Conservation (phyloP, 2,329 filamentous ascomycete species). For the Aspergillus aculeatus region DNA sequence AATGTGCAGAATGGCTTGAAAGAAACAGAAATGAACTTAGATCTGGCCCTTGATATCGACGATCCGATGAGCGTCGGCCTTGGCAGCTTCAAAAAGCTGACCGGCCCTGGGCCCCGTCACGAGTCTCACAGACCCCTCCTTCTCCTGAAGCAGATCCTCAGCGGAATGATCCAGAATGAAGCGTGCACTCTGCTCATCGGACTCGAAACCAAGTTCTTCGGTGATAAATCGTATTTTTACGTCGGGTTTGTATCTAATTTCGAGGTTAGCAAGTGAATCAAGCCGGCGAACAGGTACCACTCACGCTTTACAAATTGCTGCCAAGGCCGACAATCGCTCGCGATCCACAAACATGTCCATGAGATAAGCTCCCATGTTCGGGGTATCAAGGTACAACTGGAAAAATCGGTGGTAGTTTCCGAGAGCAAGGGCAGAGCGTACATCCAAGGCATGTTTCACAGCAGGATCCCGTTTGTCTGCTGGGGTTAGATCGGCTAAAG, state of each 20-base stretch:
- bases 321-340: conserved; percentile 85
- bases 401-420: conserved; percentile 99
- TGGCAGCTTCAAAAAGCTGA: conserved; percentile 70
- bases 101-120: conserved; percentile 71
- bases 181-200: conserved; percentile 82
- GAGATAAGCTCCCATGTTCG: conserved; percentile 95
- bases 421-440: conserved; percentile 85
- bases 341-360: conserved; percentile 99
- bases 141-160: conserved; percentile 73
- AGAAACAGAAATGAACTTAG: conserved; percentile 24
- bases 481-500: conserved; percentile 96
- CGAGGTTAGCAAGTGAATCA: conserved; percentile 47
- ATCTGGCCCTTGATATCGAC: conserved; percentile 99
- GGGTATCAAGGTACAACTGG: conserved; percentile 88
- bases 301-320: conserved; percentile 92
- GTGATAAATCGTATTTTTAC: conserved; percentile 88
- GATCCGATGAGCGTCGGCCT: conserved; percentile 71
- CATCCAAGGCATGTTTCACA: conserved; percentile 86
- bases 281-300: conserved; percentile 41
- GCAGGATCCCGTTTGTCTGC: conserved; percentile 85
- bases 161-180: conserved; percentile 83
- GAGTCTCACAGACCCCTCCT: conserved; percentile 70
- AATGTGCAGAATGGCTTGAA: conserved; percentile 5
- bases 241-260: conserved; percentile 80
- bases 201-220: conserved; percentile 93